Base-by-base conservation (phyloP, 2,329 filamentous ascomycete genomes). In the Aspergillus ibericus region DNA sequence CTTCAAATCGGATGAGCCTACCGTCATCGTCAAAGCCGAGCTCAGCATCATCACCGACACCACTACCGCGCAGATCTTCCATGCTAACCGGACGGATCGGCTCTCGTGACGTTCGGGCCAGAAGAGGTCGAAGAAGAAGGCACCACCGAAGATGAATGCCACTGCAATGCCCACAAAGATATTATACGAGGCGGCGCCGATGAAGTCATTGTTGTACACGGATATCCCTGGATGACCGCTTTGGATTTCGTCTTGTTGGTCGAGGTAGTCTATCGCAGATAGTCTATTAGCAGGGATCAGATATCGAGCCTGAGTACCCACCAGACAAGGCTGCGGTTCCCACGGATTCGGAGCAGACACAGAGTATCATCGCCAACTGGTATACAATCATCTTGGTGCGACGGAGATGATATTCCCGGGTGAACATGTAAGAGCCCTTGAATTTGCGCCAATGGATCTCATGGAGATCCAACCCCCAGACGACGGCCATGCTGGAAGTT, bases 101-200 rank as follows among this genome's bases (percentile, higher is more conserved):
- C 75, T 79, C 60, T 86, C 83, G 9, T 75, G 68, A 49, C 83
- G 77, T 53, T 83, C 82, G 0, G 83, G 83, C 82, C 82, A 86
- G 72, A 85, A 85, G 3, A 86, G 78, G 66, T 86, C 84, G 70
- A 86, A 85, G 75, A 86, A 85, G 75, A 86, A 86, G 0, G 80
- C 83, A 0, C 80, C 79, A 20, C 83, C 83, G 64, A 86, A 86
- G 64, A 86, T 81, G 47, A 80, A 82, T 13, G 83, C 83, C 8
- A 85, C 80, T 16, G 80, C 82, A 32, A 86, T 76, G 18, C 84
- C 83, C 7, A 82, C 79, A 61, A 84, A 85, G 65, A 86, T 84
- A 66, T 86, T 85, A 74, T 81, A 86, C 1, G 80, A 80, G 1
- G 79, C 81, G 8, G 82, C 80, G 25, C 82, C 83, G 60, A 86